Conservation (phyloP, 2,329 filamentous ascomycete genomes). For the Ophiostoma ips region DNA sequence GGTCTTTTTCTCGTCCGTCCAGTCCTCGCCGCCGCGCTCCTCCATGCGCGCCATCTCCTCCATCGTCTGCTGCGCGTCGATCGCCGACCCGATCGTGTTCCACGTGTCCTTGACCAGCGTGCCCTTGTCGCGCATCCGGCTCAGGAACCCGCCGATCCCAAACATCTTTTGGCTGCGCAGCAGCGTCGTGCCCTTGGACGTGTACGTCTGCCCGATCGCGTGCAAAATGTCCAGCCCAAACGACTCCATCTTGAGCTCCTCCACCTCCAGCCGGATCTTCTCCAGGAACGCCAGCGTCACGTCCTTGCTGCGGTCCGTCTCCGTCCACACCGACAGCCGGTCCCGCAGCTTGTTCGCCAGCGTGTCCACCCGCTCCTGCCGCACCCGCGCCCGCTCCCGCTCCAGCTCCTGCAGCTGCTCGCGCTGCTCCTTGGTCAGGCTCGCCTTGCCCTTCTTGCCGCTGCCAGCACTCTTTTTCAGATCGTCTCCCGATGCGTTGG, state of each 20-base stretch:
- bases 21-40: constrained; percentile 87
- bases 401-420: constrained; percentile 86
- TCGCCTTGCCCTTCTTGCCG: constrained; percentile 60
- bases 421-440: constrained; percentile 78
- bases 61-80: constrained; percentile 96
- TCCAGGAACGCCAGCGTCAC: constrained; percentile 84
- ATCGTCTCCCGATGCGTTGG: constrained; percentile 21
- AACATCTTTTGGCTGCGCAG: constrained; percentile 95
- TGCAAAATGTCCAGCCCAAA: constrained; percentile 95
- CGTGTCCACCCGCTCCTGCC: constrained; percentile 75
- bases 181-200: constrained; percentile 73
- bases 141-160: constrained; percentile 90
- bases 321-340: constrained; percentile 87
- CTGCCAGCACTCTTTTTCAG: constrained; percentile 39
- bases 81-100: constrained; percentile 92
- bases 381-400: constrained; percentile 65
- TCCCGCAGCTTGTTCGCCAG: constrained; percentile 76
- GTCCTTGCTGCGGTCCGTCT: constrained; percentile 79
- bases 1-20: constrained; percentile 93
- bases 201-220: constrained; percentile 82
- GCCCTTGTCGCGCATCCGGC: constrained; percentile 87
- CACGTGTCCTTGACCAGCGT: constrained; percentile 95
- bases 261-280: constrained; percentile 87
- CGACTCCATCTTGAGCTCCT: constrained; percentile 98
- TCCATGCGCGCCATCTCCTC: constrained; percentile 97